Base-by-base conservation (phyloP, 2,329 filamentous ascomycete genomes). In the Nemania sp. region DNA sequence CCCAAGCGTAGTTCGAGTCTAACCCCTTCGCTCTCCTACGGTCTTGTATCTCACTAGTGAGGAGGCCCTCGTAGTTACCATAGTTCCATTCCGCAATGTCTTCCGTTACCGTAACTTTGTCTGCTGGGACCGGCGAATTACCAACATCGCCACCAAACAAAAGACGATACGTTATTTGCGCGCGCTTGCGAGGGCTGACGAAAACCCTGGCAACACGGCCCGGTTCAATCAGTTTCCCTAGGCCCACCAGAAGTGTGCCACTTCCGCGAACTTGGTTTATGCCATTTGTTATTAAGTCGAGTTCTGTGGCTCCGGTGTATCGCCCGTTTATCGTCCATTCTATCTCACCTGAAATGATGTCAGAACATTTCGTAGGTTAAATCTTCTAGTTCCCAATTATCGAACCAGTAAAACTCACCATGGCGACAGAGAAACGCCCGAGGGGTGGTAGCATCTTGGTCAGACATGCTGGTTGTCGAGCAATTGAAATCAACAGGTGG, bases 51-150 rank as follows among this genome's bases (percentile, higher is more conserved):
- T 86, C 79, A 8, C 77, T 73, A 1, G 80, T 20, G 11, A 29
- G 20, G 49, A 69, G 53, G 20, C 64, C 84, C 72, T 87, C 84
- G 68, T 87, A 87, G 32, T 75, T 70, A 15, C 82, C 85, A 75
- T 86, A 86, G 69, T 83, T 79, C 85, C 84, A 86, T 73, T 86
- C 84, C 1, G 82, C 79, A 43, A 86, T 80, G 59, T 81, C 79
- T 62, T 84, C 79, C 3, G 79, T 78, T 0, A 73, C 63, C 2
- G 71, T 79, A 11, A 83, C 78, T 60, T 81, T 81, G 52, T 74
- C 75, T 18, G 62, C 66, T 7, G 13, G 29, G 15, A 18, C 62
- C 8, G 8, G n/a, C 18, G 26, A 22, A 13, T 69, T 63, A 29
- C 60, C 70, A n/a, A 38, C 45, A 15, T 52, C 69, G 43, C 72